These are phyloP conservation scores for Malus sylvestris DNA, from an alignment of 306 rosid species.

Conservation along the genomic window DNA sequence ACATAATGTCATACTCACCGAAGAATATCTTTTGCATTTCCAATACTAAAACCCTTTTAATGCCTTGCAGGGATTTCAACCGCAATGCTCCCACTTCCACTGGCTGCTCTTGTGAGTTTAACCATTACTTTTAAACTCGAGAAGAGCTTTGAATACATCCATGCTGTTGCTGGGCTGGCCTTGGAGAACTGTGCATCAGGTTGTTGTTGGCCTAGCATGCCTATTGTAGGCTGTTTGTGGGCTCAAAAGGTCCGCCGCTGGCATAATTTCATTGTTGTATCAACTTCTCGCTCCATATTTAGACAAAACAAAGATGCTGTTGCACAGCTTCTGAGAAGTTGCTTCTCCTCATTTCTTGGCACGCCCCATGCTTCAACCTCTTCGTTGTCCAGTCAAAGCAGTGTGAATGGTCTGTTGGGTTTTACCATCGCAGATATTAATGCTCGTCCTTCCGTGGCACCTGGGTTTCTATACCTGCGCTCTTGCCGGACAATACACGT, in stretches of 20 bases:
- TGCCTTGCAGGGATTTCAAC: slow-evolving; percentile 38
- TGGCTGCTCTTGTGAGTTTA: slow-evolving; percentile 81
- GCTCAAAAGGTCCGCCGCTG: slow-evolving; percentile 82
- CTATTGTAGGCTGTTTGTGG: slow-evolving; percentile 60
- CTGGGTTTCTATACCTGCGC: slow-evolving; percentile 69
- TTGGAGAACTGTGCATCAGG: slow-evolving; percentile 62
- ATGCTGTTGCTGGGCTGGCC: slow-evolving; percentile 65
- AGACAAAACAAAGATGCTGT: slow-evolving; percentile 52
- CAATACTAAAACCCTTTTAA: not conserved
- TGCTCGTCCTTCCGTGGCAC: slow-evolving; percentile 41
- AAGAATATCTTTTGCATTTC: not conserved
- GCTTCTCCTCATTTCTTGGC: slow-evolving; percentile 66
- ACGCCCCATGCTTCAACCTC: slow-evolving; percentile 22
- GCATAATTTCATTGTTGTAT: slow-evolving; percentile 69
- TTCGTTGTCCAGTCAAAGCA: slow-evolving; percentile 34
- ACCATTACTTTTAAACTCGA: slow-evolving; percentile 81
- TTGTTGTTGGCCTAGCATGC: slow-evolving; percentile 80
- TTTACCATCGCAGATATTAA: slow-evolving; percentile 29
- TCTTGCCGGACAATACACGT: slow-evolving; percentile 49
- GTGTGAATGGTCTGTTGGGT: slow-evolving; percentile 67
- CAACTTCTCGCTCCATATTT: slow-evolving; percentile 62
- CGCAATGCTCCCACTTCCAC: slow-evolving; percentile 62
- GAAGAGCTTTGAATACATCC: slow-evolving; percentile 53
- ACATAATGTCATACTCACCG: not conserved
- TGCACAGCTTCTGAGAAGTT: slow-evolving; percentile 66